Evolutionary conservation across 208 protist genomes (phyloP).

Genomic region (Tritrichomonas foetus): DNA sequence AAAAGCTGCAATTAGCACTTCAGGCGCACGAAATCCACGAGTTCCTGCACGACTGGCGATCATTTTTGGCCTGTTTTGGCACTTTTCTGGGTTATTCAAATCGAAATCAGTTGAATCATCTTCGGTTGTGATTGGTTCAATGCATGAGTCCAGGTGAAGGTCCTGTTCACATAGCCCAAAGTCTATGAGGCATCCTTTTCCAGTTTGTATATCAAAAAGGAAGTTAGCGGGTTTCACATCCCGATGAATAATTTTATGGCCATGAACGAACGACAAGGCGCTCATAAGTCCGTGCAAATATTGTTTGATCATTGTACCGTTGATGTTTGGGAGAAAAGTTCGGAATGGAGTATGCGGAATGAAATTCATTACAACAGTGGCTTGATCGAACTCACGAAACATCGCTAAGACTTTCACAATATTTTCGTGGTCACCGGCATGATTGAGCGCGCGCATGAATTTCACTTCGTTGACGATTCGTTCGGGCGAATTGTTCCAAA

Average conservation of each 20-base stretch:
- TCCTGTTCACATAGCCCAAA: constrained; percentile 18
- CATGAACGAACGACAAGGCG: neutral
- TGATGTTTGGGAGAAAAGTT: neutral
- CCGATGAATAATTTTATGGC: neutral
- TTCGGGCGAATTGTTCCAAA: constrained; percentile 9
- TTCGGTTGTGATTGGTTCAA: too few relatives aligned
- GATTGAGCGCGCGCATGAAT: neutral
- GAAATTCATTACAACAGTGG: neutral
- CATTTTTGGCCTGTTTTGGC: neutral
- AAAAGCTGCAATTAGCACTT: constrained; percentile 36
- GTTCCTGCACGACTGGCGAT: constrained; percentile 40
- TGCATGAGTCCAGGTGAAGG: neutral
- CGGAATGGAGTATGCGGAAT: neutral
- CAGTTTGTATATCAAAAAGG: neutral
- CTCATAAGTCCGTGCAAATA: neutral
- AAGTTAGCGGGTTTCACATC: constrained; percentile 32
- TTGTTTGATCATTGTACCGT: neutral
- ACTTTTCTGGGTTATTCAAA: neutral
- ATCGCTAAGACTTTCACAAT: neutral
- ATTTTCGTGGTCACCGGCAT: too few relatives aligned
- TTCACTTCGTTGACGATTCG: constrained; percentile 2
- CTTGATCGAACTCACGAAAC: neutral
- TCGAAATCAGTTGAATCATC: neutral
- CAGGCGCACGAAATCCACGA: constrained; percentile 43
- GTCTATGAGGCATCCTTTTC: neutral